Evolutionary conservation across 2,329 filamentous ascomycete species (phyloP).

Genomic region (Aspergillus sp.): DNA sequence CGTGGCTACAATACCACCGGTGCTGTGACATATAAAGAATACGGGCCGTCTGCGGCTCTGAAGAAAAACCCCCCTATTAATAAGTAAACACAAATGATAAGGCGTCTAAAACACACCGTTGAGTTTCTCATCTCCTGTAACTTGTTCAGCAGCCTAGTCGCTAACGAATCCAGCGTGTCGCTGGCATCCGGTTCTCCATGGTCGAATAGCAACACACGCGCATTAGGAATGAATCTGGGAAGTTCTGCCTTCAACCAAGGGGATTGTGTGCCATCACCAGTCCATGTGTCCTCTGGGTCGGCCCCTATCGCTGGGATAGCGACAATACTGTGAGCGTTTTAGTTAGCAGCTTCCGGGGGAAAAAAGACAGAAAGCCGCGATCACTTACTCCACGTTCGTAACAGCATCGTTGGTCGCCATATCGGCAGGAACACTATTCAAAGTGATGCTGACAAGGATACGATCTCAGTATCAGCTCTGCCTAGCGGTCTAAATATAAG

Average conservation of each 20-base stretch:
- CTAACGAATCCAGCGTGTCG: slow-evolving; percentile 29
- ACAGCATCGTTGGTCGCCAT: slow-evolving; percentile 8
- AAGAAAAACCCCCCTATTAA: neutral
- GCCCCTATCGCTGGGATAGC: slow-evolving; percentile 38
- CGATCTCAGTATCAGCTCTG: neutral
- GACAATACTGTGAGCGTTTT: slow-evolving; percentile 27
- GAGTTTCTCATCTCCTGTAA: slow-evolving; percentile 23
- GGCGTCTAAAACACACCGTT: slow-evolving; percentile 13
- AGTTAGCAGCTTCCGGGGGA: neutral
- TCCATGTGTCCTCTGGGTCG: slow-evolving; percentile 31
- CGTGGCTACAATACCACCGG: slow-evolving; percentile 62
- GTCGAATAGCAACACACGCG: slow-evolving; percentile 29
- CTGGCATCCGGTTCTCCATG: slow-evolving; percentile 26
- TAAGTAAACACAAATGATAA: neutral
- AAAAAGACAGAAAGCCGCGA: neutral
- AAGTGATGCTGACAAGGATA: neutral
- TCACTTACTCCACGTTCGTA: slow-evolving; percentile 27
- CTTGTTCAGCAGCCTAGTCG: slow-evolving; percentile 24
- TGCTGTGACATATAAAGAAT: slow-evolving; percentile 61
- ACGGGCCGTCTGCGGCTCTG: slow-evolving; percentile 47
- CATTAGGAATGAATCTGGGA: slow-evolving; percentile 21
- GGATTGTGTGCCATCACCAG: slow-evolving; percentile 14
- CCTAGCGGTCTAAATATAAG: neutral
- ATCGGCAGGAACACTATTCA: neutral
- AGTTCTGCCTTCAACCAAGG: slow-evolving; percentile 29